Evolutionary conservation across 2,329 filamentous ascomycete species (phyloP).

Genomic region (Chalara sp.): DNA sequence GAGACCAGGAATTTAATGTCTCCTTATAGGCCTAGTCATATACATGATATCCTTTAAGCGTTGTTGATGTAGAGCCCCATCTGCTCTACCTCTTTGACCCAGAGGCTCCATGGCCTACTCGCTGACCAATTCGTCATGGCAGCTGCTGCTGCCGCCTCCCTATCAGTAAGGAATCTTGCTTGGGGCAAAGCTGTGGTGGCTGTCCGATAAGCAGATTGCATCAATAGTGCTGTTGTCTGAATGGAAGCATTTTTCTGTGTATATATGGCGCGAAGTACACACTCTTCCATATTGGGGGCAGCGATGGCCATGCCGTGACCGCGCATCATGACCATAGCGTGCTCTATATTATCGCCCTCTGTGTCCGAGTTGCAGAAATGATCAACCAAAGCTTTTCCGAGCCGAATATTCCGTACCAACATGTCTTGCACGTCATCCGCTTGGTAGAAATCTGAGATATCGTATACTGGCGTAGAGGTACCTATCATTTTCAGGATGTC

Average conservation of each 20-base stretch:
- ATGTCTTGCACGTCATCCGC: slow-evolving; percentile 26
- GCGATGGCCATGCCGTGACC: slow-evolving; percentile 36
- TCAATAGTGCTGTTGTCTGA: slow-evolving; percentile 30
- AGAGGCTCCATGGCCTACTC: slow-evolving; percentile 21
- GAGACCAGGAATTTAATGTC: too few relatives aligned
- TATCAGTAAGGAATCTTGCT: slow-evolving; percentile 10
- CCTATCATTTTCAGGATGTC: too few relatives aligned
- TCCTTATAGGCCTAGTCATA: too few relatives aligned
- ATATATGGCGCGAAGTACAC: slow-evolving; percentile 35
- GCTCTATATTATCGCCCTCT: slow-evolving; percentile 7
- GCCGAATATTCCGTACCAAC: slow-evolving; percentile 27
- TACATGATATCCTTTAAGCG: too few relatives aligned
- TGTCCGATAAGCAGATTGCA: slow-evolving; percentile 3
- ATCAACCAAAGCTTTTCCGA: slow-evolving; percentile 28
- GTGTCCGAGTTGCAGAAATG: slow-evolving; percentile 18
- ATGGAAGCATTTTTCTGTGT: slow-evolving; percentile 34
- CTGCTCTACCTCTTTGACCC: slow-evolving; percentile 20
- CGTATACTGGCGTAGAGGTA: slow-evolving; percentile 6
- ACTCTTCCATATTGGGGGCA: slow-evolving; percentile 30
- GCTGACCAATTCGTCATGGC: slow-evolving; percentile 20
- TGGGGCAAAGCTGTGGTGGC: neutral
- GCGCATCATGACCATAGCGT: slow-evolving; percentile 35
- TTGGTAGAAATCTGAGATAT: slow-evolving; percentile 21
- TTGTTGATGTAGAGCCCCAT: slow-evolving; percentile 16
- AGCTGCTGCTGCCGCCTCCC: slow-evolving; percentile 12